phyloP scores from a whole-genome alignment of 2,329 filamentous ascomycete genomes.

The Fusarium protoensiforme region DNA sequence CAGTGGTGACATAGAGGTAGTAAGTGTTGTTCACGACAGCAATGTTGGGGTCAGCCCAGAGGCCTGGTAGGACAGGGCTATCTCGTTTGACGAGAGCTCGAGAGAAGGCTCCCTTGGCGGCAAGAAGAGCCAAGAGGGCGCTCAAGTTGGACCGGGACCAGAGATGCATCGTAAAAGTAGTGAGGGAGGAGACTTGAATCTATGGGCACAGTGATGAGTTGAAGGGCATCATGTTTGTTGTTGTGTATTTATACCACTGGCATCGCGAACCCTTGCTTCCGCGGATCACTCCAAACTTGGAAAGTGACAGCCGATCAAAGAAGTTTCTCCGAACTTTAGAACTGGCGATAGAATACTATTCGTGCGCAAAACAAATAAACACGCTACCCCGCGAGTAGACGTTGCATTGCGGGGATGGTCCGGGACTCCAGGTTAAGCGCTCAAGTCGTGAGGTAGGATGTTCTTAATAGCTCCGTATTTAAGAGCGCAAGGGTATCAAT shows the following conservation, averaged over 20 bases:
- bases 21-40: constrained; percentile 55
- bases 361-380: constrained; percentile 7
- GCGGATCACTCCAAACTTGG: background rate
- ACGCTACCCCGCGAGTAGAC: constrained; percentile 12
- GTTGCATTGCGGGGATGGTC: background rate
- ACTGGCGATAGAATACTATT: background rate
- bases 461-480: background rate
- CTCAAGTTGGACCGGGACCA: background rate
- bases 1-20: constrained; percentile 60
- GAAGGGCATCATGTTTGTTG: no score
- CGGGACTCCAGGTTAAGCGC: background rate
- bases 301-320: background rate
- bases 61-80: constrained; percentile 52
- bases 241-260: no score
- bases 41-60: constrained; percentile 60
- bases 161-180: constrained; percentile 6
- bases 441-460: background rate
- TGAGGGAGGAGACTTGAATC: background rate
- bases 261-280: background rate
- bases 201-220: no score
- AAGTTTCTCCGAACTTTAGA: background rate
- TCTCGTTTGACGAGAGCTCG: constrained; percentile 21
- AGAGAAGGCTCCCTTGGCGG: background rate
- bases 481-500: background rate
- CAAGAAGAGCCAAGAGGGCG: background rate